Base-by-base conservation (phyloP, 306 rosid genomes). In the Dalbergia cochinchinensis region DNA sequence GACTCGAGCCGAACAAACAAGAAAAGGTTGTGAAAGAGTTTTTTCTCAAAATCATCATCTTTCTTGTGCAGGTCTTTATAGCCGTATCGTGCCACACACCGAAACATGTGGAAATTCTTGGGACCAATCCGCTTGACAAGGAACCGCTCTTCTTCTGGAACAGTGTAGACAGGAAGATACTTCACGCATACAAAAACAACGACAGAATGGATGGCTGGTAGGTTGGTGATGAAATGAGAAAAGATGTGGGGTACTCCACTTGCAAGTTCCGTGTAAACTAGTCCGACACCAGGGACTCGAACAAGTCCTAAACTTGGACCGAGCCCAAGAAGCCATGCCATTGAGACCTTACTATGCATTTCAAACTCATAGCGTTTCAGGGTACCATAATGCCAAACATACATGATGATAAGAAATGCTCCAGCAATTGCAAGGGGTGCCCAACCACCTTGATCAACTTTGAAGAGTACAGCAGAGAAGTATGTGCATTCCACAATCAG, bases 271-370 rank as follows among this genome's bases (percentile, higher is more conserved):
- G 98, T 93, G 85, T 95, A 95, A 66, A 95, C 99, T 45, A 95
- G 87, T 5, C 99, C 97, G 10, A 95, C 86, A 34, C 99, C 99
- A 0, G 99, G 99, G 72, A 95, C 99, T 11, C 99, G 99, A 22
- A 95, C 98, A 5, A 95, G 92, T 81, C 97, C 99, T 72, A 95
- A 76, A 85, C 99, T 92, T 3, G 99, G 97, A 39, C 99, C 99
- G 18, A 95, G 98, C 4, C 98, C 97, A 0, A 95, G 94, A 88
- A 95, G 85, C 99, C 99, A 95, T n/a, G 98, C 94, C 96, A 91
- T 90, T 20, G 99, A 92, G 19, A 95, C 98, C 88, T 91, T 95
- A 78, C 93, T 89, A 74, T 95, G 98, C 87, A 95, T 78, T 78
- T 92, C 98, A 81, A 90, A 86, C 78, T 92, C 92, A 1, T 90